Evolutionary conservation across 2,329 filamentous ascomycete genomes (phyloP).

Genomic region (Xylaria sp.): DNA sequence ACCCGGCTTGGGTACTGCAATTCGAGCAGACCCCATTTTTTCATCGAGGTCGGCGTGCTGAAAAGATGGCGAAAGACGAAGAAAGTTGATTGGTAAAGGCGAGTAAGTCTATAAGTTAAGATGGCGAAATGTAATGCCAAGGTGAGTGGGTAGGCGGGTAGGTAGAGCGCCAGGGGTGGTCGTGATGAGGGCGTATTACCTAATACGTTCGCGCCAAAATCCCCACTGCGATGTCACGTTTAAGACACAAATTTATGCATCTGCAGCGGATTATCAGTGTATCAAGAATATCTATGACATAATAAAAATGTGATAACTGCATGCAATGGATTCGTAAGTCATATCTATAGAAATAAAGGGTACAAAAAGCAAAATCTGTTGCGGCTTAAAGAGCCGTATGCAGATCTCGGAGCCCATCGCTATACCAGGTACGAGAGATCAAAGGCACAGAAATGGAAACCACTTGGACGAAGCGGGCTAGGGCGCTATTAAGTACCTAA

Average conservation of each 20-base stretch:
- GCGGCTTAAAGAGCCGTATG: no score
- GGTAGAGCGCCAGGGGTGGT: background rate
- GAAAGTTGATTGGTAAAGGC: background rate
- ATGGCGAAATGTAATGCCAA: conserved; percentile 11
- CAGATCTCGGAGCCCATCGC: no score
- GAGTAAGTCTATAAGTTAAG: background rate
- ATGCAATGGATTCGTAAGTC: no score
- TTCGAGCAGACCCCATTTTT: conserved; percentile 26
- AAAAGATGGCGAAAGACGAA: background rate
- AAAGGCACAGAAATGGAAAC: no score
- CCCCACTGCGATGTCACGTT: background rate
- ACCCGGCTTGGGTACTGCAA: conserved; percentile 76
- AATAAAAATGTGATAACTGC: no score
- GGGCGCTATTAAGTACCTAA: no score
- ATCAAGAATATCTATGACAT: background rate
- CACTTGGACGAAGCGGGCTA: no score
- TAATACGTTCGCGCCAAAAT: background rate
- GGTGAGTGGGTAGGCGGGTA: conserved; percentile 9
- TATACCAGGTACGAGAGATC: no score
- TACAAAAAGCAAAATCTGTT: no score
- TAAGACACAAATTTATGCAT: background rate
- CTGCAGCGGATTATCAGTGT: background rate
- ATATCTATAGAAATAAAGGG: no score
- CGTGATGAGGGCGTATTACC: background rate
- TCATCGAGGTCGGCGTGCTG: background rate